Evolutionary conservation across 768 basidiomycete genomes (phyloP), one percentile per base, ranked within the genome.

Genomic region (Daedalea quercina): DNA sequence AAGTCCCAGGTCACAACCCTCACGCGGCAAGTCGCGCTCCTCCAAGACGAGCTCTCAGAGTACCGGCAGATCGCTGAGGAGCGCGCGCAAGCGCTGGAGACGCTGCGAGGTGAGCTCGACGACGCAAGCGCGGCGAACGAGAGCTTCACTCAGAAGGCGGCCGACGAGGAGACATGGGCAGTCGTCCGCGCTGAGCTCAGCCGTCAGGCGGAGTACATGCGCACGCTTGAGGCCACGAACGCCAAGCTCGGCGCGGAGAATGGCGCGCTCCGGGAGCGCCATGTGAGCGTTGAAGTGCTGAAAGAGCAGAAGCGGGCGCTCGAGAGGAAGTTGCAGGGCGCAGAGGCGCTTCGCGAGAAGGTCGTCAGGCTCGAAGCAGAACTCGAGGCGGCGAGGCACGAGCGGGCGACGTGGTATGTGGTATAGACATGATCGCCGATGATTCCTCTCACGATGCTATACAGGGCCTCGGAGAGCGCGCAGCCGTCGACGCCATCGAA

Each of bases 251-350:
- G 63, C 2, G 61, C 73, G 0, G 86, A 91, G 58, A 59, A 89
- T 15, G 65, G 65, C 6, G 57, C 72, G 11, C 71, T 87, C 15
- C 73, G 78, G 31, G 81, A 81, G 54, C 71, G 77, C 0, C 71
- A 82, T n/a, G 67, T 73, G 7, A 83, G 78, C 57, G 68, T 87
- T 2, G 87, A 88, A 54, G 82, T 91, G 2, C 62, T 92, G 33
- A 72, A 77, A 28, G 90, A 91, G 63, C 85, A 91, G 67, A 89
- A 90, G 56, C 73, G 81, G 4, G 73, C 74, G 0, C 65, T 91
- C 42, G 80, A 88, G 61, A 65, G 69, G 15, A 83, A 77, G 58
- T 67, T 82, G 8, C 60, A 57, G 13, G 70, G 69, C 1, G 65
- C 77, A 34, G 82, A 87, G 19, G 76, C 76, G 35, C 63, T 87